Conservation (phyloP, 306 rosid genomes). For the Sophora flavescens region DNA sequence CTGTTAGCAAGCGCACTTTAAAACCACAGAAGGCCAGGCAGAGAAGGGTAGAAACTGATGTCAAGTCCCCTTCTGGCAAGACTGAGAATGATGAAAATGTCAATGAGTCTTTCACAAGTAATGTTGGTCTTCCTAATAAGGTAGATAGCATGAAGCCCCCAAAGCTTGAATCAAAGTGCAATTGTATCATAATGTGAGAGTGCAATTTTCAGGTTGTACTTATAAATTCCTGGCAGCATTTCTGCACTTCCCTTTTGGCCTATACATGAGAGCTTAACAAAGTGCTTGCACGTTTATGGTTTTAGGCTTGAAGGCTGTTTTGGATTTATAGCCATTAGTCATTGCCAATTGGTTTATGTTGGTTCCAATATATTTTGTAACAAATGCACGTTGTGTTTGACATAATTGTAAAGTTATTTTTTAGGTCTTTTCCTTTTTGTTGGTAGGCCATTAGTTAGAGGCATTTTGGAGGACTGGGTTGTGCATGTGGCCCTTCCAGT, state of each 20-base stretch:
- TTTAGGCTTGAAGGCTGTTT: constrained; percentile 56
- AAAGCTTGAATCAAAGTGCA: constrained; percentile 87
- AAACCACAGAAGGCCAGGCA: constrained; percentile 73
- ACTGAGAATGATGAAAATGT: constrained; percentile 78
- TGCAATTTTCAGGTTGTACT: constrained; percentile 44
- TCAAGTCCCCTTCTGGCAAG: constrained; percentile 54
- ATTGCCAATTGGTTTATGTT: constrained; percentile 56
- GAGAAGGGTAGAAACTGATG: constrained; percentile 59
- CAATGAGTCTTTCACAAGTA: constrained; percentile 57
- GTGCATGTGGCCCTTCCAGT: constrained; percentile 51
- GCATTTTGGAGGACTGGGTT: constrained; percentile 58
- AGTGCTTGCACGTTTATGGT: constrained; percentile 45
- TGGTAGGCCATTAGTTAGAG: constrained; percentile 57
- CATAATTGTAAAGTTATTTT: constrained; percentile 76
- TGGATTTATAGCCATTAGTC: constrained; percentile 50
- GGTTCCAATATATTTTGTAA: constrained; percentile 63
- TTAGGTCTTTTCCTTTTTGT: constrained; percentile 23
- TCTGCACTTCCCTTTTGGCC: constrained; percentile 29
- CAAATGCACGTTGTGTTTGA: constrained; percentile 68
- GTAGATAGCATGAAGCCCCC: constrained; percentile 79
- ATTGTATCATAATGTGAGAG: constrained; percentile 93
- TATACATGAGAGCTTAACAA: constrained; percentile 34
- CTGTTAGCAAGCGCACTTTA: constrained; percentile 51
- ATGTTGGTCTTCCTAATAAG: constrained; percentile 76
- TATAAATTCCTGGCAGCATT: constrained; percentile 3